Evolutionary conservation across 225 moss, liverwort and hornwort genomes (phyloP), one percentile per base, ranked within the genome.

Genomic region (Polytrichum commune): DNA sequence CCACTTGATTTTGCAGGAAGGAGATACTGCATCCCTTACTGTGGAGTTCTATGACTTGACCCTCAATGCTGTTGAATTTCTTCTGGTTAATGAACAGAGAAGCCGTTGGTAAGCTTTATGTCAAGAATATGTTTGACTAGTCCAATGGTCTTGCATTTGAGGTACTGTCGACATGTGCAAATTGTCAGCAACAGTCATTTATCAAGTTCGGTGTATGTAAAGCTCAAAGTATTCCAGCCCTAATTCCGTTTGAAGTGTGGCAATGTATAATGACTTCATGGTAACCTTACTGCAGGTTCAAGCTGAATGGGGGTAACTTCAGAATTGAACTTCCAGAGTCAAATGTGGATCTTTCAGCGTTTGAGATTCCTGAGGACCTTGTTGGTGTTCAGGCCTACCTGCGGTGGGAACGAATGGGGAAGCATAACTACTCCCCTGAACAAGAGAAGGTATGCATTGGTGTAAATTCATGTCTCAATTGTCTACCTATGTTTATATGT

Each of bases 341-440:
- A 28, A 69, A 72, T 63, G 53, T 76, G 33, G 78, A 88, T 54
- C 75, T 82, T 46, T 82, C 90, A 26, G 72, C 54, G 29, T 72
- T 85, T 18, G 61, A 27, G 35, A 75, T 96, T 35, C 89, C 93
- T 6, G 90, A 89, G 71, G 90, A 96, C 26, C 85, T 96, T 66
- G 81, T 93, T 81, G 89, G 83, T 67, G 74, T 96, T 23, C 93
- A 96, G 79, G 73, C 96, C 29, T 96, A 93, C 57, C 29, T 93
- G 71, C 90, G 88, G 27, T 96, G 93, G 96, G 96, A 96, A 80
- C 84, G 81, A 32, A 77, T 78, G 68, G 93, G 93, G 56, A 89
- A 77, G 77, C 84, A 89, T 63, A 86, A 72, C 46, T 96, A 92
- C 69, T 90, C 90, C 54, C 79, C 86, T 64, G 86, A 92, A 74